Evolutionary conservation across 192 early-diverging fungal genomes (phyloP).

Genomic region (Cetraspora pellucida): DNA sequence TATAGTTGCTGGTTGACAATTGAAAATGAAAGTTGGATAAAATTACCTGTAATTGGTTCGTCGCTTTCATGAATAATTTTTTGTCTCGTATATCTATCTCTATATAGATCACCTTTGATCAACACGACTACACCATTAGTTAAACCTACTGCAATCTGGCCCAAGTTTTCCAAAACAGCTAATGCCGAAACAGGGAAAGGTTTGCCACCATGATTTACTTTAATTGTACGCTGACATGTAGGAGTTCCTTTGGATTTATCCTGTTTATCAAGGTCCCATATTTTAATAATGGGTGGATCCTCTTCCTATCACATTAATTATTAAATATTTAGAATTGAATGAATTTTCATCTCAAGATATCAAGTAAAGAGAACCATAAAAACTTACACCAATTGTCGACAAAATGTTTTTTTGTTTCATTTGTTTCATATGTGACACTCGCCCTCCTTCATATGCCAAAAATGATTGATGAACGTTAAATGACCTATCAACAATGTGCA

Average conservation of each 20-base stretch:
- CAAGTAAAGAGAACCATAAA: neutral
- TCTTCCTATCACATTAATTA: slow-evolving; percentile 47
- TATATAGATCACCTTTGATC: slow-evolving; percentile 78
- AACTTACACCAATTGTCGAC: slow-evolving; percentile 75
- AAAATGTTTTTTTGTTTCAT: slow-evolving; percentile 78
- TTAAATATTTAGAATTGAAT: neutral
- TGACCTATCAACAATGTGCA: slow-evolving; percentile 68
- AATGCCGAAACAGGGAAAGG: slow-evolving; percentile 73
- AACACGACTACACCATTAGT: slow-evolving; percentile 90
- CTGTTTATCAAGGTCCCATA: slow-evolving; percentile 82
- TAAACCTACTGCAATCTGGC: slow-evolving; percentile 90
- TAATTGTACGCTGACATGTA: slow-evolving; percentile 61
- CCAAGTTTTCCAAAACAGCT: slow-evolving; percentile 74
- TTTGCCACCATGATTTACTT: slow-evolving; percentile 65
- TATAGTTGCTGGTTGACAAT: neutral
- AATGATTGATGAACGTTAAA: slow-evolving; percentile 69
- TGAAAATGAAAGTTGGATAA: slow-evolving; percentile 35
- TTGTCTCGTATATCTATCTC: slow-evolving; percentile 75
- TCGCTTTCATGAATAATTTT: slow-evolving; percentile 82
- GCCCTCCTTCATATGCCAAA: slow-evolving; percentile 59
- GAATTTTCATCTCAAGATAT: neutral
- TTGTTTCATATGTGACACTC: slow-evolving; percentile 82
- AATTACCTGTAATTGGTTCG: slow-evolving; percentile 81
- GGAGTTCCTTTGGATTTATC: slow-evolving; percentile 54
- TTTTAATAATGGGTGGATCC: slow-evolving; percentile 66